Percentiles rank a stretch among this genome's conserved stretches.
These are phyloP conservation scores for Colletotrichum euphorbiae DNA, from an alignment of 2,329 filamentous ascomycete genomes.

Conservation along the genomic window DNA sequence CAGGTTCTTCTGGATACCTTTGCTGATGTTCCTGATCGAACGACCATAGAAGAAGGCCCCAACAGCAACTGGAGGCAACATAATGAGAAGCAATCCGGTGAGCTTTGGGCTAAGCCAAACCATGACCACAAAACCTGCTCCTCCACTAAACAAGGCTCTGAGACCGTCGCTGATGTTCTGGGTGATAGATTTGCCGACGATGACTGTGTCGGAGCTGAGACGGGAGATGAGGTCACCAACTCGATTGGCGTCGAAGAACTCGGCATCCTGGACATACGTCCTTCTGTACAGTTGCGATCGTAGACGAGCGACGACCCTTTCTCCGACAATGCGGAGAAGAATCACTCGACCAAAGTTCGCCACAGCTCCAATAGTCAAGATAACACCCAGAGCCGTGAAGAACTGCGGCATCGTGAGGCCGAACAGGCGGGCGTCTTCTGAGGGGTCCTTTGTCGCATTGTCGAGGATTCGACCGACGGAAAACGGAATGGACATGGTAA, in stretches of 20 bases:
- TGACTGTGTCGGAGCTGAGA: constrained; percentile 94
- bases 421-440: constrained; percentile 78
- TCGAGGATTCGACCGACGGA: constrained; percentile 97
- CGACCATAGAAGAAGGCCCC: constrained; percentile 93
- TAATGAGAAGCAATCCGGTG: constrained; percentile 84
- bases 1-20: constrained; percentile 92
- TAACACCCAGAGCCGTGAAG: constrained; percentile 80
- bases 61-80: constrained; percentile 91
- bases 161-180: constrained; percentile 98
- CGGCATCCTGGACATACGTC: constrained; percentile 96
- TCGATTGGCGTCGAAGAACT: constrained; percentile 98
- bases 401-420: constrained; percentile 89
- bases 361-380: constrained; percentile 85
- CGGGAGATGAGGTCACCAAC: constrained; percentile 97
- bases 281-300: constrained; percentile 90
- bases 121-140: constrained; percentile 92
- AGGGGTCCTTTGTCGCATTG: constrained; percentile 80
- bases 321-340: constrained; percentile 91
- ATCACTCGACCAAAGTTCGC: constrained; percentile 96
- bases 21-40: constrained; percentile 87
- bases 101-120: constrained; percentile 93
- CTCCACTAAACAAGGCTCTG: constrained; percentile 87
- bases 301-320: constrained; percentile 90
- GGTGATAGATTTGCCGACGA: constrained; percentile 98
- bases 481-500: constrained; percentile 97